These are phyloP conservation scores for Fragilaria crotonensis DNA, from an alignment of 108 stramenopile species.

Conservation along the genomic window DNA sequence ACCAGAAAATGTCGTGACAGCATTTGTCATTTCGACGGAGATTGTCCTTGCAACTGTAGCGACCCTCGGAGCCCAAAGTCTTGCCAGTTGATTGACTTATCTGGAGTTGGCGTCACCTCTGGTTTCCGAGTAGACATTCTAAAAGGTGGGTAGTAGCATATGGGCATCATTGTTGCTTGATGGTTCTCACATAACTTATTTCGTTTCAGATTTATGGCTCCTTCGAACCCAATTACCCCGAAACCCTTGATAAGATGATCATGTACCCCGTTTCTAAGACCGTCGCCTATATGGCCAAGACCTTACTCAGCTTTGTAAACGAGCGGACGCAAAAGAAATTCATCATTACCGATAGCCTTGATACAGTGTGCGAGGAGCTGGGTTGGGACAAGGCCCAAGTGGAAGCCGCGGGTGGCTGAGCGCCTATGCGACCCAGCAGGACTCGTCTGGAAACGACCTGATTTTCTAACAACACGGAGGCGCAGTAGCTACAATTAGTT, in stretches of 20 bases:
- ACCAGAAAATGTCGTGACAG: slow-evolving; percentile 56
- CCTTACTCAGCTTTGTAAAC: slow-evolving; percentile 71
- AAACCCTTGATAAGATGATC: slow-evolving; percentile 68
- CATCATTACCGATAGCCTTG: slow-evolving; percentile 67
- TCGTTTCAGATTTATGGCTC: slow-evolving; percentile 35
- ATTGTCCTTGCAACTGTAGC: slow-evolving; percentile 45
- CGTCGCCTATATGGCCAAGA: slow-evolving; percentile 35
- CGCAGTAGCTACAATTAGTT: neutral
- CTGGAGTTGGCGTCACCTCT: slow-evolving; percentile 50
- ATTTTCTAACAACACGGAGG: slow-evolving; percentile 38
- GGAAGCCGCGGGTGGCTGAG: slow-evolving; percentile 62
- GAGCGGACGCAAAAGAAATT: slow-evolving; percentile 77
- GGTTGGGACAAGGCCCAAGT: slow-evolving; percentile 72
- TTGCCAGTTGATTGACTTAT: slow-evolving; percentile 72
- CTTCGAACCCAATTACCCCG: slow-evolving; percentile 81
- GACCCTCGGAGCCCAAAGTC: slow-evolving; percentile 61
- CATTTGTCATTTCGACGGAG: slow-evolving; percentile 77
- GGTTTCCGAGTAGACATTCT: slow-evolving; percentile 60
- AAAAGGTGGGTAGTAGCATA: too few relatives aligned
- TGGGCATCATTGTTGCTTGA: too few relatives aligned
- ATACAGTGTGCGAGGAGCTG: slow-evolving; percentile 60
- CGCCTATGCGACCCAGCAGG: slow-evolving; percentile 68
- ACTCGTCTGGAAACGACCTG: slow-evolving; percentile 50
- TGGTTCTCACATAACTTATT: too few relatives aligned
- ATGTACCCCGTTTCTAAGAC: slow-evolving; percentile 69